Percentiles rank a stretch among this genome's conserved stretches.
Conservation (phyloP, 2,329 filamentous ascomycete genomes). For the Fusarium bulbicola region DNA sequence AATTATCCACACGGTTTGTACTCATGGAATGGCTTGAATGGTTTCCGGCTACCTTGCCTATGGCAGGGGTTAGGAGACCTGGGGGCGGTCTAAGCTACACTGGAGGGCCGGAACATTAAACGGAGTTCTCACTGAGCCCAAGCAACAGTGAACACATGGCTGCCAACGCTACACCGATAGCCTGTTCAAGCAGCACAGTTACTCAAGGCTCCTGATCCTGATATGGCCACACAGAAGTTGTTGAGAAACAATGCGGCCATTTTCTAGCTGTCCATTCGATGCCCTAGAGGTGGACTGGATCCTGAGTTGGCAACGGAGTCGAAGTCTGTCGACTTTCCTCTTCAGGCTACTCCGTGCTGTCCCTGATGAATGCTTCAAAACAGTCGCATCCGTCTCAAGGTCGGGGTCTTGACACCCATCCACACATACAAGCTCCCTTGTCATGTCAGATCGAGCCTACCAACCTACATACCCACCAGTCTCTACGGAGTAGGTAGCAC, state of each 20-base stretch:
- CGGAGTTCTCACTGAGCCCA: constrained; percentile 9
- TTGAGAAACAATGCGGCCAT: background rate
- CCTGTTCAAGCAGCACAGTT: constrained; percentile 5
- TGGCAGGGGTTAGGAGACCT: constrained; percentile 5
- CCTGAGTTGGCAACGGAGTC: constrained; percentile 3
- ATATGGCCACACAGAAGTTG: background rate
- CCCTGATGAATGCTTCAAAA: background rate
- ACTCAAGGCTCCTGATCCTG: background rate
- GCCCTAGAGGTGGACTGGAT: background rate
- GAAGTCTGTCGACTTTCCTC: constrained; percentile 13
- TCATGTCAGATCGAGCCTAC: background rate
- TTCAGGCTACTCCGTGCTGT: constrained; percentile 16
- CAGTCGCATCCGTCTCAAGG: background rate
- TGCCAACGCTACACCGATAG: constrained; percentile 14
- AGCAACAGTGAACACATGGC: background rate
- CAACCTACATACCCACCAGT: background rate
- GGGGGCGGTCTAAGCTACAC: constrained; percentile 2
- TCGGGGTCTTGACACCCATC: background rate
- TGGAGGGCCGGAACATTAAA: constrained; percentile 2
- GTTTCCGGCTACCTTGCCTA: background rate
- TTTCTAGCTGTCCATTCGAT: background rate
- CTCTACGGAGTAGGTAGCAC: background rate
- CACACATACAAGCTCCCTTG: background rate
- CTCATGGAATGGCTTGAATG: background rate
- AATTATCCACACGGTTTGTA: background rate